phyloP scores from a whole-genome alignment of 768 basidiomycete species.

The Boletus coccyginus region DNA sequence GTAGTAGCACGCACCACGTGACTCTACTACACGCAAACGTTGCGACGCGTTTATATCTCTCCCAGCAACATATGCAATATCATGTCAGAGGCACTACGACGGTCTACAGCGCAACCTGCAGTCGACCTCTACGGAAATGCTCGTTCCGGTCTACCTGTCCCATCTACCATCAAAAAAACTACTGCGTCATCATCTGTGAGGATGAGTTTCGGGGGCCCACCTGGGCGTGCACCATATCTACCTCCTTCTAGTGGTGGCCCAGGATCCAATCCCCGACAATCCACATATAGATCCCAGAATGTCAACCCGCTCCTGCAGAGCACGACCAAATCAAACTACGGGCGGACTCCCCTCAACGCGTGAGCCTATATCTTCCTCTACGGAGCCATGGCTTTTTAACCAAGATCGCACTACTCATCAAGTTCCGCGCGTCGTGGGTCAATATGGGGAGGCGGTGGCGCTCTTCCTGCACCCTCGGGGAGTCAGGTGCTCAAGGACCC shows the following conservation, averaged over 20 bases:
- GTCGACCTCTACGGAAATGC: conserved; percentile 46
- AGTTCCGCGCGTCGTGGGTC: conserved; percentile 78
- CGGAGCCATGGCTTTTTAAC: conserved; percentile 3
- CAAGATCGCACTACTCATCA: conserved; percentile 1
- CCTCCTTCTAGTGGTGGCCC: conserved; percentile 33
- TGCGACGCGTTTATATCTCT: not conserved
- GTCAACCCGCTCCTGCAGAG: conserved; percentile 68
- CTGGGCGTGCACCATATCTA: conserved; percentile 55
- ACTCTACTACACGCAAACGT: not conserved
- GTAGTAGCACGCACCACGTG: conserved; percentile 18
- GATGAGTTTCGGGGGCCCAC: conserved; percentile 76
- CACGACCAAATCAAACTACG: conserved; percentile 60
- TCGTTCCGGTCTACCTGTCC: conserved; percentile 71
- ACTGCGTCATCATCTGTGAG: conserved; percentile 43
- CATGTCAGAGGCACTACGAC: conserved; percentile 42
- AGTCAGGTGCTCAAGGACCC: conserved; percentile 66
- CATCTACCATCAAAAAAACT: conserved; percentile 72
- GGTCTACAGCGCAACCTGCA: conserved; percentile 56
- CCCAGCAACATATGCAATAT: not conserved
- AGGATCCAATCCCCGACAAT: conserved; percentile 60
- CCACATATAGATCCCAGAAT: conserved; percentile 67
- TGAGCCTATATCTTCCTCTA: conserved; percentile 26
- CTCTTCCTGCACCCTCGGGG: conserved; percentile 44
- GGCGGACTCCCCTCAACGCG: conserved; percentile 75
- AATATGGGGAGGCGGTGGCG: conserved; percentile 56